Base-by-base conservation (phyloP, 352 stramenopile genomes). In the Phytophthora citrophthora region DNA sequence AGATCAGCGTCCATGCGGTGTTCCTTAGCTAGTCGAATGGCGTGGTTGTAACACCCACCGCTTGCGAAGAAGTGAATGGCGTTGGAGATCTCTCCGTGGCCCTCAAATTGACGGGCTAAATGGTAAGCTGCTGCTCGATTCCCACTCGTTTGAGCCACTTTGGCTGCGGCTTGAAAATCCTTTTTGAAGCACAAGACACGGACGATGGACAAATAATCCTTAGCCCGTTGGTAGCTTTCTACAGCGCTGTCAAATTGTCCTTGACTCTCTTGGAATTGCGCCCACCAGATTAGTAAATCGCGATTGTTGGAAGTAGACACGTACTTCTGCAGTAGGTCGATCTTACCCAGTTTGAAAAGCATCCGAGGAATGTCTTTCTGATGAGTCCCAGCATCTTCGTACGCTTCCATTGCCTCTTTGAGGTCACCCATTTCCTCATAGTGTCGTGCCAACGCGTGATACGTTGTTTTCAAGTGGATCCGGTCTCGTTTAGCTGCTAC, bases 311-410 rank as follows among this genome's bases (percentile, higher is more conserved):
- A 90, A n/a, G 89, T 85, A 2, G 79, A 68, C 20, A 98, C 79
- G 68, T 98, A 98, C 44, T 93, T 89, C 48, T 98, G 86, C 40
- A 99, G 62, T 44, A 98, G 75, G 6, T 96, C 93, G 5, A 98
- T 51, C 36, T 93, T 89, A 32, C 86, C 83, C 2, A 89, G 68
- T 43, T 95, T 92, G 41, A 97, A 94, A 1, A 98, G 86, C 95
- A 98, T 98, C 11, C 95, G 78, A 23, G 94, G 93, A 24, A 98
- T 95, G 65, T 98, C 91, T 52, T 94, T 95, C 38, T 85, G 76
- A 62, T 94, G 83, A 23, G 90, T 98, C 0, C 90, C 90, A 2
- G 94, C 90, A 34, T 92, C 70, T 66, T 98, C 90, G 64, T 96
- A 98, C 16, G 97, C 90, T 45, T 94, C 74, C 70, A 97, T 98